Evolutionary conservation across 1,284 basidiomycete species (phyloP).

Genomic region (Tranzscheliella williamsii): DNA sequence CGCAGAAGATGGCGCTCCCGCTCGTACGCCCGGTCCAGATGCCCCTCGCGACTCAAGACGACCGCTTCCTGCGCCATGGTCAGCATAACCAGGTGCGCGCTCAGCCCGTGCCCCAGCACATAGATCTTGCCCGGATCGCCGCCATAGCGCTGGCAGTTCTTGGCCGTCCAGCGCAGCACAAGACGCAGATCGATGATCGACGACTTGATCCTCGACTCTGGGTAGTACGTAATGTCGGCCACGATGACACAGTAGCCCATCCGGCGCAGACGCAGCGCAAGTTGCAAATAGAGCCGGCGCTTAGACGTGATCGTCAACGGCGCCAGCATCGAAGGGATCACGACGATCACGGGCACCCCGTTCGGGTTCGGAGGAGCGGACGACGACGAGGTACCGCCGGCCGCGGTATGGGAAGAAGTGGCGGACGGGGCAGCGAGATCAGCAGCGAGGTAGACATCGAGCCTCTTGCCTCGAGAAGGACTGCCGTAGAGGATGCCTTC

Average conservation of each 20-base stretch:
- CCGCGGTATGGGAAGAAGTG: neutral
- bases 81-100: constrained; percentile 61
- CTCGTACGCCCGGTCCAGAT: constrained; percentile 35
- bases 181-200: constrained; percentile 58
- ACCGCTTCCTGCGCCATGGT: constrained; percentile 62
- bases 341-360: constrained; percentile 58
- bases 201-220: constrained; percentile 52
- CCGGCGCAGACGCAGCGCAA: constrained; percentile 59
- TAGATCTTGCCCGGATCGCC: constrained; percentile 60
- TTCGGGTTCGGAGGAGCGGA: constrained; percentile 1
- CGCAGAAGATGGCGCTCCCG: constrained; percentile 16
- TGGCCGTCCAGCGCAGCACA: constrained; percentile 60
- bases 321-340: constrained; percentile 58
- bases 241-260: constrained; percentile 62
- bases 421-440: constrained; percentile 3
- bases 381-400: neutral
- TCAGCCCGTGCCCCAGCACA: constrained; percentile 61
- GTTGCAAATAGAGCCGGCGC: constrained; percentile 54
- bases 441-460: constrained; percentile 56
- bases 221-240: constrained; percentile 60
- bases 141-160: constrained; percentile 56
- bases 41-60: constrained; percentile 48
- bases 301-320: constrained; percentile 36
- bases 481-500: constrained; percentile 57
- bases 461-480: constrained; percentile 30